Base-by-base conservation (phyloP, 169 alveolate genomes). In the Fabrea salina region DNA sequence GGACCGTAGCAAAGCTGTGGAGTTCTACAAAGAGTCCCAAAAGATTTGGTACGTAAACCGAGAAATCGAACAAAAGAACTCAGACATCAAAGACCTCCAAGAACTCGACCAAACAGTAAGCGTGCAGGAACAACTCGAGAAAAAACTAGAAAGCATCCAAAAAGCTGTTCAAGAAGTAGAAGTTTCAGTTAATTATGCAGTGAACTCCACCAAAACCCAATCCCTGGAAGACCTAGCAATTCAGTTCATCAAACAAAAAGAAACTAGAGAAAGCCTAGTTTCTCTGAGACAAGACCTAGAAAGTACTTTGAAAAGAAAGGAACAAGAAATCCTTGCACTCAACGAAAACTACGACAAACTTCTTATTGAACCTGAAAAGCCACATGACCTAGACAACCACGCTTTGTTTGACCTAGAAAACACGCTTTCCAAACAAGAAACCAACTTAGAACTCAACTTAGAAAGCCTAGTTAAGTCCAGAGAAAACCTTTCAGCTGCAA, bases 1-100 rank as follows among this genome's bases (percentile, higher is more conserved):
- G 25, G 50, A 25, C 11, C 32, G 74, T 1, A n/a, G 50, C 74
- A 61, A 61, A 61, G 74, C 74, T 16, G 25, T 61, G 11, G 74
- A 16, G 13, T 61, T 61, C 49, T 61, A 33, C 39, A 61, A 35
- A 35, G 54, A 61, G 39, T 27, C 41, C 11, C 74, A 61, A 35
- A 16, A 33, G n/a, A 22, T 35, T 37, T 61, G 74, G 49, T 37
- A 61, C 3, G n/a, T 16, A 4, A 47, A 30, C 7, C 11, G 25
- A 33, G 50, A 33, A 37, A 25, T 37, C 1, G 74, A 61, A 35
- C 32, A 7, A 8, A 61, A 61, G 39, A 35, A 13, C 3, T 25
- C 11, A 33, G 74, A 61, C 1, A 61, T 61, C 25, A 5, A 61
- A 32, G 25, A 61, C 16, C 25, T 61, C 8, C 54, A 32, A 0